Conservation (phyloP, 192 early-diverging fungal species). For the Backusella morwellensis region DNA sequence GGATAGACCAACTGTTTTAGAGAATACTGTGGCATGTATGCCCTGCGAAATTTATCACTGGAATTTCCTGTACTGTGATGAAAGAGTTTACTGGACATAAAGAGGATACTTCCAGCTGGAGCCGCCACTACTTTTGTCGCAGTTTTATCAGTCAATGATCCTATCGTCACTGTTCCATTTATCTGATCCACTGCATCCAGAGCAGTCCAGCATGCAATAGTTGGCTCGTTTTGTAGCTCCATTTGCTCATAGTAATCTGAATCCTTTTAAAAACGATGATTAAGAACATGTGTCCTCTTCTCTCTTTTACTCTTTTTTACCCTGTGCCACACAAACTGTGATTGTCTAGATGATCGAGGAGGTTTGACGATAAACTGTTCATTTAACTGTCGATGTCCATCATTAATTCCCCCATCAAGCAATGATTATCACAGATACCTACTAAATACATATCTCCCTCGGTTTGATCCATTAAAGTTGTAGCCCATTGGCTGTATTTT, state of each 20-base stretch:
- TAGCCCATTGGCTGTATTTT: conserved; percentile 10
- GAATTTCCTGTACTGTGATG: conserved; percentile 36
- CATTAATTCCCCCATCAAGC: neutral
- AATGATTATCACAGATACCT: neutral
- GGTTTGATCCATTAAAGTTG: conserved; percentile 3
- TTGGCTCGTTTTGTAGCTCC: neutral
- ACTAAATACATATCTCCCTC: conserved; percentile 19
- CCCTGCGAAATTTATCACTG: conserved; percentile 28
- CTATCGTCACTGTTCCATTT: conserved; percentile 1
- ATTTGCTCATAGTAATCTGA: conserved; percentile 23
- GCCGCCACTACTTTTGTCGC: neutral
- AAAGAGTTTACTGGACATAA: conserved; percentile 23
- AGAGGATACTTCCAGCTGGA: conserved; percentile 32
- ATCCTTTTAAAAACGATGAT: conserved; percentile 20
- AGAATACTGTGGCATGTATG: conserved; percentile 37
- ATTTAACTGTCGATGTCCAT: conserved; percentile 20
- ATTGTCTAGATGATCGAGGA: conserved; percentile 12
- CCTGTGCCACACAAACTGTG: conserved; percentile 35
- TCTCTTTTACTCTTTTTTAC: conserved; percentile 11
- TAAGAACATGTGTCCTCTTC: neutral
- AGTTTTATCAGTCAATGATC: neutral
- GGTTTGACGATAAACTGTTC: conserved; percentile 45
- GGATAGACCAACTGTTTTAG: neutral
- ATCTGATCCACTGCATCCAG: conserved; percentile 26
- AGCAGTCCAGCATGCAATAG: conserved; percentile 37